These are phyloP conservation scores for Pseudoperonospora humuli DNA, from an alignment of 352 stramenopile genomes.

Conservation along the genomic window DNA sequence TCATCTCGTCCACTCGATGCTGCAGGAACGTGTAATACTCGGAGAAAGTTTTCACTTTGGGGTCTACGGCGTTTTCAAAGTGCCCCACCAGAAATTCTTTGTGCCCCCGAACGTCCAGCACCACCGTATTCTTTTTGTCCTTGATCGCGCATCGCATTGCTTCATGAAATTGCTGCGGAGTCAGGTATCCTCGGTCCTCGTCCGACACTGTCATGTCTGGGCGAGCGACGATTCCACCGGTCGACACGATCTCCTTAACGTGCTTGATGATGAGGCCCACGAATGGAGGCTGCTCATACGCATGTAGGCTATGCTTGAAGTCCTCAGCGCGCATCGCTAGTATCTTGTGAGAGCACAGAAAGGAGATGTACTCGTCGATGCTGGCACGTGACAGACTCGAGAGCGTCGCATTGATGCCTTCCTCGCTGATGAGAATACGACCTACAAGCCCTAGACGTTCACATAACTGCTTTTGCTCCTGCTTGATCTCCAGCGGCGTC, in stretches of 20 bases:
- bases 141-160: slow-evolving; percentile 37
- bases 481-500: slow-evolving; percentile 28
- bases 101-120: slow-evolving; percentile 54
- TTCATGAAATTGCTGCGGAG: slow-evolving; percentile 68
- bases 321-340: slow-evolving; percentile 55
- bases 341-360: slow-evolving; percentile 40
- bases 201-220: slow-evolving; percentile 53
- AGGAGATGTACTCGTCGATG: slow-evolving; percentile 62
- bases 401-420: slow-evolving; percentile 82
- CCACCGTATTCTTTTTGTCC: slow-evolving; percentile 40
- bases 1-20: slow-evolving; percentile 50
- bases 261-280: slow-evolving; percentile 63
- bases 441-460: slow-evolving; percentile 49
- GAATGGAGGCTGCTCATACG: slow-evolving; percentile 34
- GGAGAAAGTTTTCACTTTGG: slow-evolving; percentile 66
- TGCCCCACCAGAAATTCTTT: slow-evolving; percentile 67
- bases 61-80: slow-evolving; percentile 58
- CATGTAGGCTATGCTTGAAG: slow-evolving; percentile 66
- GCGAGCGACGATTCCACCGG: slow-evolving; percentile 35
- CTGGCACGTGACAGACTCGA: slow-evolving; percentile 29
- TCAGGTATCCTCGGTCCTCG: slow-evolving; percentile 56
- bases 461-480: slow-evolving; percentile 46
- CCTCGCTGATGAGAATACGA: slow-evolving; percentile 67
- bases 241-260: slow-evolving; percentile 75
- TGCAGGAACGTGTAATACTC: slow-evolving; percentile 68